Evolutionary conservation across 2,329 filamentous ascomycete genomes (phyloP), one percentile per base, ranked within the genome.

Genomic region (Teratosphaeria nubilosa): DNA sequence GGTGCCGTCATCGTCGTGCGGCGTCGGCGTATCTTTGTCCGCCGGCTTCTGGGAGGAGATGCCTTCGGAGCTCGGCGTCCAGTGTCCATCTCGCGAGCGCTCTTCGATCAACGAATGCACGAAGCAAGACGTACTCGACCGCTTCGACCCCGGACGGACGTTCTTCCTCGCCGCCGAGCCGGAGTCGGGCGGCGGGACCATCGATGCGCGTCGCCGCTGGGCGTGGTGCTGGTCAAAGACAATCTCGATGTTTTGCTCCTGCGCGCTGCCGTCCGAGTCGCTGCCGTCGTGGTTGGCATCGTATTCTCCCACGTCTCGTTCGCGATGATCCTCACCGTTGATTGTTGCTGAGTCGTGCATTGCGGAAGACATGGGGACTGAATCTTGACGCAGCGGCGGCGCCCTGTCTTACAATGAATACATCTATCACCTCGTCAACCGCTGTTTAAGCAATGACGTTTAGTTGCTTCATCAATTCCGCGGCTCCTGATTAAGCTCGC

Each of bases 131-230:
- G 83, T 85, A 32, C 70, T 68, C 63, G 73, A 64, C 62, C 59
- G 65, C 24, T 73, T 60, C 14, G 74, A 69, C 25, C 72, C 71
- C 31, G 70, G 68, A 34, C 76, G 66, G 9, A n/a, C 41, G 10
- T 6, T 48, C 20, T 48, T 48, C 31, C 67, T 68, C 24, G 74
- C 68, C 59, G 75, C 70, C 27, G 53, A n/a, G 9, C 53, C 53
- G 16, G 22, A 13, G 31, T 13, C 31, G 1, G 55, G 11, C 31
- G 77, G 74, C 53, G 72, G 69, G 34, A 80, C 80, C 22, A 86
- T 74, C 3, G 83, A 86, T 22, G 83, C 83, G 72, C 82, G 83
- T 64, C 83, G 80, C 57, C 83, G 79, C 61, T 80, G 79, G 53
- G 70, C 74, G 59, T 69, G 75, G 57, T 79, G 77, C 52, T 75